Percentiles rank a stretch among this genome's conserved stretches.
phyloP scores from a whole-genome alignment of 169 alveolate genomes.

The Plasmodium gonderi region DNA sequence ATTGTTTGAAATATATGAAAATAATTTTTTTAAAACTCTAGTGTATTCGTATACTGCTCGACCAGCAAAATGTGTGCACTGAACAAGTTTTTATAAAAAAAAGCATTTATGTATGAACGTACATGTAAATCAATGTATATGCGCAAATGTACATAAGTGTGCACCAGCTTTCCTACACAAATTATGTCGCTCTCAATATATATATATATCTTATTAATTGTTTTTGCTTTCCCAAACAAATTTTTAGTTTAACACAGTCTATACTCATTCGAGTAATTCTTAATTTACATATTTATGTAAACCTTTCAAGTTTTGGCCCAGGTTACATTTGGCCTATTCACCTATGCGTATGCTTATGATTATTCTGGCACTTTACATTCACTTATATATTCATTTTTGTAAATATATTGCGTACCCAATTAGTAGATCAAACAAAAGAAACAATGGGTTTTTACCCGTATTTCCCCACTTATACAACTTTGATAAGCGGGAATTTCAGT shows the following conservation, averaged over 20 bases:
- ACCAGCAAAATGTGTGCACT: conserved; percentile 2
- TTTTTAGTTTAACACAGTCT: conserved; percentile 3
- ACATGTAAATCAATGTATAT: background rate
- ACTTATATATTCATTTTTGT: background rate
- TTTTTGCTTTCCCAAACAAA: background rate
- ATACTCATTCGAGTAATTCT: background rate
- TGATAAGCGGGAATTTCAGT: background rate
- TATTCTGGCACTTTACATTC: background rate
- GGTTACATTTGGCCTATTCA: no score
- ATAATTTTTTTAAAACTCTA: conserved; percentile 5
- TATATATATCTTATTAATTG: background rate
- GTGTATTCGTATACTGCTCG: conserved; percentile 12
- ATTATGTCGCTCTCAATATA: background rate
- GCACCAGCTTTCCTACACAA: background rate
- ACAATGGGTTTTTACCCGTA: background rate
- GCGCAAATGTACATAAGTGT: background rate
- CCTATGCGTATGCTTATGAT: no score
- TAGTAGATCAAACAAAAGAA: background rate
- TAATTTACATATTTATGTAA: conserved; percentile 20
- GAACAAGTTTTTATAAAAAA: background rate
- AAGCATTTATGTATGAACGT: background rate
- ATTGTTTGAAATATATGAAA: background rate
- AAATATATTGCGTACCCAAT: background rate
- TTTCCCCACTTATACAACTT: background rate
- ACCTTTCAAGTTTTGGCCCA: background rate